Evolutionary conservation across 345 rosid genomes (phyloP).

Genomic region (Bruguiera parviflora): DNA sequence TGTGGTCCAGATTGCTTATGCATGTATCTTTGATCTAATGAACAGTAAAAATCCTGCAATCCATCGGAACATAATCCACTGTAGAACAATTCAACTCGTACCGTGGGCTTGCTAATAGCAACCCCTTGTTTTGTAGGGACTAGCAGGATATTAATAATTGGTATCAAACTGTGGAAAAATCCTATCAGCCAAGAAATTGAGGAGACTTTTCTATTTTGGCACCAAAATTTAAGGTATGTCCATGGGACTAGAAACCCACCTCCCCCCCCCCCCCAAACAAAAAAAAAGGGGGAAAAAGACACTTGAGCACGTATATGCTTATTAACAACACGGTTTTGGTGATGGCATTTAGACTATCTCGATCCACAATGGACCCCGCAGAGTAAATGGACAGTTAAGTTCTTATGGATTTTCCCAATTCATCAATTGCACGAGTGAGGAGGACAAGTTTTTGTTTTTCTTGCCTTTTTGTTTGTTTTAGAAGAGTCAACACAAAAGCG

Average conservation of each 20-base stretch:
- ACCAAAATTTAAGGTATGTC: no score
- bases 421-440: conserved; percentile 51
- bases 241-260: no score
- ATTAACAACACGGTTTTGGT: no score
- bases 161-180: conserved; percentile 22
- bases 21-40: not conserved
- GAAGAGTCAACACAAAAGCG: not conserved
- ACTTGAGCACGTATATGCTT: no score
- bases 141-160: conserved; percentile 6
- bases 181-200: conserved; percentile 22
- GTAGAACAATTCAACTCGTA: not conserved
- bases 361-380: conserved; percentile 24
- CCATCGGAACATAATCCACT: conserved; percentile 1
- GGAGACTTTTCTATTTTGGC: conserved; percentile 7
- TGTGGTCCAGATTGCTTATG: no score
- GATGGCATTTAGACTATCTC: no score
- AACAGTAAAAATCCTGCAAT: conserved; percentile 1
- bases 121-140: conserved; percentile 10
- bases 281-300: no score
- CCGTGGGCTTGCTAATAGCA: conserved; percentile 5
- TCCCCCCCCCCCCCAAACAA: no score
- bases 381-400: conserved; percentile 20
- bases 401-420: conserved; percentile 49
- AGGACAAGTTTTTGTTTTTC: conserved; percentile 4
- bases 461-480: conserved; percentile 2